Base-by-base conservation (phyloP, 2,329 filamentous ascomycete species). In the Erysiphe pulchra region DNA sequence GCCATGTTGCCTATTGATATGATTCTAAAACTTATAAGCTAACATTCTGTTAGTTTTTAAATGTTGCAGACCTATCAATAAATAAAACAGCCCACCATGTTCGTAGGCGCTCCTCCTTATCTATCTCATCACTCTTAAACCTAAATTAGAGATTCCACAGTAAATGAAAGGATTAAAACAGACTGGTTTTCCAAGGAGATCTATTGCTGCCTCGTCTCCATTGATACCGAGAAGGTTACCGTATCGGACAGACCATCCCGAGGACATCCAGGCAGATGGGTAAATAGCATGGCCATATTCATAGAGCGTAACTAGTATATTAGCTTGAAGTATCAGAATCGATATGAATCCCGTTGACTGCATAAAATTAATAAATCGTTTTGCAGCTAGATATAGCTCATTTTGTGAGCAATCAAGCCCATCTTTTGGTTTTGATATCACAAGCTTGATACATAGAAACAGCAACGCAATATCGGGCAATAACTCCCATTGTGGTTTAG, bases 41-140 rank as follows among this genome's bases (percentile, higher is more conserved):
- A 18, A 42, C 6, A 10, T n/a, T 18, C 18, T 12, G 28, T n/a
- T 9, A 30, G 4, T 3, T 12, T 32, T 11, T 20, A 13, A 12
- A 41, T 5, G 24, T 12, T 16, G 52, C 49, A 39, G 54, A 62
- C 47, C 63, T 60, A 48, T 70, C 67, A 7, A 67, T 55, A 16
- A 68, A 55, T 45, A 67, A 60, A 11, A 67, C 61, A 31, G 57
- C 63, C 66, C 67, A 70, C 65, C 65, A 69, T 0, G 63, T 60
- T 40, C 66, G 52, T 20, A 60, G 55, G 20, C 65, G 55, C 50
- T 68, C 65, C 53, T 70, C 67, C 39, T 59, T 53, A 44, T 68
- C 65, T 2, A 61, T 62, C 67, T 65, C 68, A 0, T 65, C 65
- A 33, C 50, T 56, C 60, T 64, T 45, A 33, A 46, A 8, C 5